Conservation (phyloP, 805 yeast species). For the Zygotorulaspora florentina region DNA sequence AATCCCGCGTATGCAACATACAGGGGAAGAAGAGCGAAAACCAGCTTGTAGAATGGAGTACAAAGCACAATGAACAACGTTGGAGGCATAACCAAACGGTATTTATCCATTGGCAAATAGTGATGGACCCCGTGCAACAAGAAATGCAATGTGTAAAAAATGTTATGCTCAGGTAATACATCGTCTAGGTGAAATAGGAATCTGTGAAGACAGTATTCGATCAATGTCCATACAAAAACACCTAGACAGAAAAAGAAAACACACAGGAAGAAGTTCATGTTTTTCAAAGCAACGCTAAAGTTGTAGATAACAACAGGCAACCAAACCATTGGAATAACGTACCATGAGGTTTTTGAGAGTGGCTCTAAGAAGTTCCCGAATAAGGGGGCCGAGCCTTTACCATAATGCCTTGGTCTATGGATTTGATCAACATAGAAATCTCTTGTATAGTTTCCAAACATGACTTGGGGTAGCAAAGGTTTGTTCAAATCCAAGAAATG, state of each 20-base stretch:
- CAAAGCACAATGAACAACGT: conserved; percentile 68
- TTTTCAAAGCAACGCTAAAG: conserved; percentile 54
- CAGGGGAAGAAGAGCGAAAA: conserved; percentile 72
- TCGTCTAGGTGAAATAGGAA: conserved; percentile 90
- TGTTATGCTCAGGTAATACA: conserved; percentile 73
- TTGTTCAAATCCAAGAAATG: conserved; percentile 79
- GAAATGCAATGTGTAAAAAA: conserved; percentile 80
- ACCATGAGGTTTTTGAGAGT: conserved; percentile 88
- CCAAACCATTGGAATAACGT: conserved; percentile 85
- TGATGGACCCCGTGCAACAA: conserved; percentile 95
- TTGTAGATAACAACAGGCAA: conserved; percentile 69
- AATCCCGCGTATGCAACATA: conserved; percentile 86
- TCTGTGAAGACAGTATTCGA: conserved; percentile 86
- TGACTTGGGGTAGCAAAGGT: conserved; percentile 78
- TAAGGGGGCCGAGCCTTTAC: conserved; percentile 92
- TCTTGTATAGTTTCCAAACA: conserved; percentile 69
- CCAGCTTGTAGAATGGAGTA: conserved; percentile 74
- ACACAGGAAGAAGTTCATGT: conserved; percentile 43
- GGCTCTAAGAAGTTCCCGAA: conserved; percentile 96
- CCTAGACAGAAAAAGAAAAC: conserved; percentile 68
- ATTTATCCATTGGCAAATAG: conserved; percentile 93
- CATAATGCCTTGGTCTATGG: conserved; percentile 97
- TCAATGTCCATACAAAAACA: conserved; percentile 86
- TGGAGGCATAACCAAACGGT: conserved; percentile 96
- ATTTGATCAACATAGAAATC: conserved; percentile 94